phyloP scores from a whole-genome alignment of 208 protist species.

The Leishmania mexicana region DNA sequence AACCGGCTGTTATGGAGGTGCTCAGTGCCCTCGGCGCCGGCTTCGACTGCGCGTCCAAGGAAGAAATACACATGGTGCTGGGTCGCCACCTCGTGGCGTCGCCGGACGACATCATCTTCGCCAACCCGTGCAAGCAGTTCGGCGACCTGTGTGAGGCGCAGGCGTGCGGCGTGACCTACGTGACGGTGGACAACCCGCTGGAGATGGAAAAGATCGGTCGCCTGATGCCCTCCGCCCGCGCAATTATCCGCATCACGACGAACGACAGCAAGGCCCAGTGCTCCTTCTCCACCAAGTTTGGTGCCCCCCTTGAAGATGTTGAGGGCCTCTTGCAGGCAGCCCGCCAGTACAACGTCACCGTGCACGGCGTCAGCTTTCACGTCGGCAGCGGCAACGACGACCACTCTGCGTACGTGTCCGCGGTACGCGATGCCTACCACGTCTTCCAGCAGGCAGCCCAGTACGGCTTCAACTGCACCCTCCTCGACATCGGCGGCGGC shows the following conservation, averaged over 20 bases:
- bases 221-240: slow-evolving; percentile 46
- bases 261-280: slow-evolving; percentile 72
- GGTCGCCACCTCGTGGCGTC: slow-evolving; percentile 35
- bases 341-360: slow-evolving; percentile 41
- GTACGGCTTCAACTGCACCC: slow-evolving; percentile 69
- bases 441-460: slow-evolving; percentile 65
- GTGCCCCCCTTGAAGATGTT: slow-evolving; percentile 46
- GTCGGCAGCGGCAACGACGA: slow-evolving; percentile 87
- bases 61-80: slow-evolving; percentile 63
- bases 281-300: slow-evolving; percentile 88
- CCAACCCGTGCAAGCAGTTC: slow-evolving; percentile 88
- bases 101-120: slow-evolving; percentile 76
- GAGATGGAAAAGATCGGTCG: slow-evolving; percentile 80
- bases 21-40: slow-evolving; percentile 67
- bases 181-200: slow-evolving; percentile 83
- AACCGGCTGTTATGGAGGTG: slow-evolving; percentile 49
- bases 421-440: slow-evolving; percentile 50
- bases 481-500: slow-evolving; percentile 91
- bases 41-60: slow-evolving; percentile 85
- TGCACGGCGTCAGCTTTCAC: slow-evolving; percentile 90
- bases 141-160: slow-evolving; percentile 61
- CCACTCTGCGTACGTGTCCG: slow-evolving; percentile 51
- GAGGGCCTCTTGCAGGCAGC: slow-evolving; percentile 45
- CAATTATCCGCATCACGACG: slow-evolving; percentile 73
- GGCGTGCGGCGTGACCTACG: slow-evolving; percentile 53